Conservation (phyloP, 306 rosid species). For the Prunus armeniaca region DNA sequence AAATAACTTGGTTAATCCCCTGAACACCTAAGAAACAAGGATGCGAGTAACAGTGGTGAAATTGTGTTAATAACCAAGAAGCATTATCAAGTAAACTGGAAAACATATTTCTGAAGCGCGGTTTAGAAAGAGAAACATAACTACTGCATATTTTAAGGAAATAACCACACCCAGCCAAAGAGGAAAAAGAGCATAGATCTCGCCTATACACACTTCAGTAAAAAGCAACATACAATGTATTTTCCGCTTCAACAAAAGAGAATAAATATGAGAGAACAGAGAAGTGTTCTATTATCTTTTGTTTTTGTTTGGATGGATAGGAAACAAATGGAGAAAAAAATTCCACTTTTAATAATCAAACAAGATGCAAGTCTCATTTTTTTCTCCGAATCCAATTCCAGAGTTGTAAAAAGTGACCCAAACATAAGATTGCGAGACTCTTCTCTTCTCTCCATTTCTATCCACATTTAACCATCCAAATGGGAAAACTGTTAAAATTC, state of each 20-base stretch:
- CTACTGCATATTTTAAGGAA: background rate
- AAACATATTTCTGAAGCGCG: background rate
- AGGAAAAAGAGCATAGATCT: background rate
- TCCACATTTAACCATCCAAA: background rate
- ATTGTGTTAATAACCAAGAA: background rate
- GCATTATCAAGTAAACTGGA: background rate
- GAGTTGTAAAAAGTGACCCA: background rate
- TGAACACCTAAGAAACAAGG: background rate
- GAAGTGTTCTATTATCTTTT: background rate
- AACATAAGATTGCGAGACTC: background rate
- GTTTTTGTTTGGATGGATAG: background rate
- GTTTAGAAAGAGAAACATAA: background rate
- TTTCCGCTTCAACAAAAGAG: background rate
- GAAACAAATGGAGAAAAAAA: background rate
- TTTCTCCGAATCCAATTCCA: background rate
- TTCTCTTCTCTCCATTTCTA: background rate
- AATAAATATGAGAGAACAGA: background rate
- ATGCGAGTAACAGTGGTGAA: background rate
- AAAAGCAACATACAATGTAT: background rate
- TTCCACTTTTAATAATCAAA: background rate
- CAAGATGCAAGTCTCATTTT: background rate
- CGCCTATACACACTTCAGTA: background rate
- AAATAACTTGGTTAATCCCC: background rate
- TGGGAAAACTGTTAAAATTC: background rate
- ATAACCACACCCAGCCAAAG: background rate